Evolutionary conservation across 2,329 filamentous ascomycete genomes (phyloP), one percentile per base, ranked within the genome.

Genomic region (Penicillium fuscoglaucum): DNA sequence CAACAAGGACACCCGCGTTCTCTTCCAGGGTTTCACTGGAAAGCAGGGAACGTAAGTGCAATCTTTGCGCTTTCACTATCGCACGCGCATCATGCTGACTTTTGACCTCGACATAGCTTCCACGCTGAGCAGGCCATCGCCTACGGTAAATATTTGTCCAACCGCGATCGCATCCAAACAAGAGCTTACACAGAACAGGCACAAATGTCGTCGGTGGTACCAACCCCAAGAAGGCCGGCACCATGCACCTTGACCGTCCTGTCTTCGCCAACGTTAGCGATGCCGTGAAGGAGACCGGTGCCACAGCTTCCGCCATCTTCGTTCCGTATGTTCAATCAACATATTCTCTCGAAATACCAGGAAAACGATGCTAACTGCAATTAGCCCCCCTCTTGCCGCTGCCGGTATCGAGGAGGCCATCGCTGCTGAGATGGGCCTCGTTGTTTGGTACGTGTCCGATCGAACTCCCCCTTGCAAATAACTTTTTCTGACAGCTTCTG

Each of bases 201-300:
- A 99, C 95, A 71, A 93, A 96, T 77, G 91, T 99, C 68, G 92
- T 99, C 68, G 95, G 95, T 78, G 95, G 95, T 75, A 98, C 93
- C 74, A 98, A 98, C 83, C 95, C 95, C 76, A 98, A 96, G 86
- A 99, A 99, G 84, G 95, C 95, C 67, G 95, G 95, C 74, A 81
- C 86, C 72, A 88, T 87, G 75, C 95, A 99, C 80, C 87, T 99
- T 63, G 91, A 87, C 75, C 89, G 90, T 69, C 95, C 95, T 60
- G 95, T 99, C 73, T 99, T 98, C 80, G 90, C 87, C 72, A 93
- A 85, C 70, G 95, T 99, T 68, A 80, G 81, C 69, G 92, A 99
- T 55, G 95, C 90, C 64, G 87, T 96, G 66, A 95, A 93, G 84
- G 82, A 92, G 80, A 96, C 91, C 52, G 91, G 91, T 73, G 93